Base-by-base conservation (phyloP, 305 asterid genomes). In the Solanum hybrid region DNA sequence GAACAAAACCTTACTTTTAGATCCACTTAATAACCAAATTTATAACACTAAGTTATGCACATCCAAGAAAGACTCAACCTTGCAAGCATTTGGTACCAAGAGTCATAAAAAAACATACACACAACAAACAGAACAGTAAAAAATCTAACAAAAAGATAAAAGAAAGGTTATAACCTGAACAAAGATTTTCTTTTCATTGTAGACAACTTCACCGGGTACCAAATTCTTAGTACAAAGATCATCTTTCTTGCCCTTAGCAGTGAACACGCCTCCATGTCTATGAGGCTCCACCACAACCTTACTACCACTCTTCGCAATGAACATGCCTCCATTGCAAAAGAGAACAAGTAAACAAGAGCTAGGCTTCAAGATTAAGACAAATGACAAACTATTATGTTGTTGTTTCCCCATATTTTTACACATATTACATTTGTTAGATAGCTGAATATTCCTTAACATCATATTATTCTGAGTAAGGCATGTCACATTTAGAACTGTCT, bases 151-250 rank as follows among this genome's bases (percentile, higher is more conserved):
- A 24, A 38, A 12, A 24, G 6, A 3, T 22, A 37, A 37, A 4
- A 31, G 5, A 79, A 38, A 24, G n/a, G 79, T 69, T 51, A 24
- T 17, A 4, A 96, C 99, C 98, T 95, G 99, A 90, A 95, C 95
- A 64, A 95, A 95, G 78, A 96, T 84, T 84, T 98, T 91, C 93
- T 97, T 97, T 91, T 97, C 98, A 17, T 97, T 97, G 56, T 97
- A 97, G 24, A 97, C 98, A 24, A 99, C 95, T 92, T 95, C 98
- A 10, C 98, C 99, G 29, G 98, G 97, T 6, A 97, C 99, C 95
- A 96, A 32, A 81, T 94, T 97, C 89, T 95, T 97, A 1, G 99
- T 97, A 90, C 97, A 95, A 20, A 97, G 98, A 0, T 98, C 99
- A 88, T 96, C 5, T 40, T 40, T 11, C 46, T 40, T 40, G 14